These are phyloP conservation scores for Turnera subulata DNA, from an alignment of 345 rosid species.

Conservation along the genomic window DNA sequence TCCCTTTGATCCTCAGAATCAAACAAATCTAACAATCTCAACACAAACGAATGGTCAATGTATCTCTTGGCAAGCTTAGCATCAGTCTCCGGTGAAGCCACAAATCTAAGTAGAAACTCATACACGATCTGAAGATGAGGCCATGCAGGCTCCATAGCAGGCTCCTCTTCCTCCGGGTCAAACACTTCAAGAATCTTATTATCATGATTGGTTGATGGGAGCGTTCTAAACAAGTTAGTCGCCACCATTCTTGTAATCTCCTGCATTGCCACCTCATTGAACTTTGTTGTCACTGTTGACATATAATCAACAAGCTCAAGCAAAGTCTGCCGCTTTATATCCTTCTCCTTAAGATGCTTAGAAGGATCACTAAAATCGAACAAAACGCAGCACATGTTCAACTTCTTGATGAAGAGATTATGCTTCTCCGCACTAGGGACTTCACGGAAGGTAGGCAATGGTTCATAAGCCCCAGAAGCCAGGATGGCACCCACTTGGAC, in stretches of 20 bases:
- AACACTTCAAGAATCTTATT: slow-evolving; percentile 17
- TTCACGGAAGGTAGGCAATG: slow-evolving; percentile 64
- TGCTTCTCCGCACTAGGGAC: slow-evolving; percentile 62
- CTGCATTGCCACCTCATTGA: slow-evolving; percentile 27
- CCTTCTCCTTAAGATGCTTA: slow-evolving; percentile 70
- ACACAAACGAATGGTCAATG: slow-evolving; percentile 51
- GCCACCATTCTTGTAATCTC: slow-evolving; percentile 28
- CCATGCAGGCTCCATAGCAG: slow-evolving; percentile 28
- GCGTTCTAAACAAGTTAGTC: slow-evolving; percentile 24
- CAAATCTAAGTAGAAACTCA: slow-evolving; percentile 25
- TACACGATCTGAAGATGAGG: slow-evolving; percentile 31
- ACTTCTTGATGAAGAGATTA: slow-evolving; percentile 56
- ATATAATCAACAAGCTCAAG: slow-evolving; percentile 74
- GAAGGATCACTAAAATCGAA: slow-evolving; percentile 63
- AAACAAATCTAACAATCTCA: slow-evolving; percentile 44
- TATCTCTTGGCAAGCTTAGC: slow-evolving; percentile 44
- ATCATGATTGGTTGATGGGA: slow-evolving; percentile 18
- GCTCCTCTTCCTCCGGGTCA: slow-evolving; percentile 27
- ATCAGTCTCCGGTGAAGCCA: slow-evolving; percentile 26
- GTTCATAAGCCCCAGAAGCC: slow-evolving; percentile 45
- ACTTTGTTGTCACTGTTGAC: slow-evolving; percentile 35
- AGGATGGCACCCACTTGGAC: slow-evolving; percentile 33
- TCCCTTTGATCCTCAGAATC: slow-evolving; percentile 64
- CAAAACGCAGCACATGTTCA: slow-evolving; percentile 57
- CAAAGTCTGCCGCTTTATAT: slow-evolving; percentile 67